Evolutionary conservation across 1,139 yeast genomes (phyloP), one percentile per base, ranked within the genome.

Genomic region (Blastobotrys serpentis): DNA sequence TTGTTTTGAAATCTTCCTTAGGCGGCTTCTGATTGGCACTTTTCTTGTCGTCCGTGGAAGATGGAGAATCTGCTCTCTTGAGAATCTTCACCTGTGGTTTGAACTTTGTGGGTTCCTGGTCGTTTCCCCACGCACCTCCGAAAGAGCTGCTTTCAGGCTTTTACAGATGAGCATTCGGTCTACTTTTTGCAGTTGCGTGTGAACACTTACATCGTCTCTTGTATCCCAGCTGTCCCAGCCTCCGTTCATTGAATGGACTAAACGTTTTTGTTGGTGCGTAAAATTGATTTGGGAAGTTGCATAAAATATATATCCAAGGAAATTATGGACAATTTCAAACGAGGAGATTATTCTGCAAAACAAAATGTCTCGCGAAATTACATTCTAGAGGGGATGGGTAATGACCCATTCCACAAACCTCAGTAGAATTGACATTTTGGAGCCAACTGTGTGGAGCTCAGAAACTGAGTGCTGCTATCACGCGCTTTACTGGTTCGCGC

Each of bases 51-150:
- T 25, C 26, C 11, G 34, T 19, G 5, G 48, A 10, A 10, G 40
- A 36, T 6, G 40, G 22, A 7, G 32, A 18, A 16, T 38, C 45
- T 13, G 45, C 50, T 17, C 58, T 40, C 41, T 53, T 51, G 17
- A 55, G 49, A 10, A 55, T 44, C 43, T 46, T 49, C 32, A 52
- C 37, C 37, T 47, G 51, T 11, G 58, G 56, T 48, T 49, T 46
- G 37, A 45, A 44, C 21, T 37, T 11, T 25, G 37, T 11, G 42
- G 25, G 33, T 4, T 29, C 13, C 22, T 36, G 25, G 16, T 36
- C 40, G 13, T 13, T 36, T 5, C 43, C 43, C 26, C 33, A 41
- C n/a, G 43, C 43, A 11, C 43, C 43, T n/a, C 40, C 40, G 19
- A 36, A 36, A 10, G 40, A 36, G 10, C 16, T 17, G 13, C 40